Percentiles rank a stretch among this genome's conserved stretches.
Conservation (phyloP, 495 filamentous ascomycete species). For the Neurospora sp. region DNA sequence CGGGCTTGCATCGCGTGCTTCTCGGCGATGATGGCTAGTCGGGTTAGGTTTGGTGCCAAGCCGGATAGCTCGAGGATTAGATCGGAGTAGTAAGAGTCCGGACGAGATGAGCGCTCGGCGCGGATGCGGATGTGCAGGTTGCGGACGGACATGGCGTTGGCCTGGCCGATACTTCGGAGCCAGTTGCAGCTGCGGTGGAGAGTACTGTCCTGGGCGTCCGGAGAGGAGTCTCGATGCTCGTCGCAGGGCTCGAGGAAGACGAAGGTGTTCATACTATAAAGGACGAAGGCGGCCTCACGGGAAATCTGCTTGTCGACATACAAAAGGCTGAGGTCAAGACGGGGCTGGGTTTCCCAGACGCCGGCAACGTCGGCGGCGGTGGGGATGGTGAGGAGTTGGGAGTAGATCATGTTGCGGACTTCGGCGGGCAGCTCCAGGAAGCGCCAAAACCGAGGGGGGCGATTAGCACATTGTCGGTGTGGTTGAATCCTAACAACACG, state of each 20-base stretch:
- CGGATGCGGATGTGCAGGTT: slow-evolving; percentile 11
- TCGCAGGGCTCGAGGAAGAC: slow-evolving; percentile 13
- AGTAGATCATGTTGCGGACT: slow-evolving; percentile 3
- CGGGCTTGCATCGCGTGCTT: not conserved
- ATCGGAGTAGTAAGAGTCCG: not conserved
- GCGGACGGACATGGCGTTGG: slow-evolving; percentile 5
- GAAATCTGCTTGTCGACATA: slow-evolving; percentile 4
- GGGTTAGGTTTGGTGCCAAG: slow-evolving; percentile 2
- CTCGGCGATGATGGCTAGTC: slow-evolving; percentile 8
- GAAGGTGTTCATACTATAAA: slow-evolving; percentile 15
- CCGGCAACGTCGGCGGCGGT: not conserved
- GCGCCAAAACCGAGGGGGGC: slow-evolving; percentile 1
- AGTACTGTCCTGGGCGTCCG: not conserved
- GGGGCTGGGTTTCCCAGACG: not conserved
- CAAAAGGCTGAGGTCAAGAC: slow-evolving; percentile 5
- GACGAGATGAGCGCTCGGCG: slow-evolving; percentile 1
- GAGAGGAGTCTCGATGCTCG: not conserved
- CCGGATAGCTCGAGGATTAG: slow-evolving; percentile 2
- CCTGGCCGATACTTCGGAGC: not conserved
- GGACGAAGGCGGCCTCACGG: slow-evolving; percentile 6
- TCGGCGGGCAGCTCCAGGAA: slow-evolving; percentile 4
- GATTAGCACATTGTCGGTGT: slow-evolving; percentile 1
- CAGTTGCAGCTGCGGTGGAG: not conserved
- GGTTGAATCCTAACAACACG: slow-evolving; percentile 4
- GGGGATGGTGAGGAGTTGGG: not conserved